These are phyloP conservation scores for Raffaelea albimanens DNA, from an alignment of 2,329 filamentous ascomycete genomes.

Conservation along the genomic window DNA sequence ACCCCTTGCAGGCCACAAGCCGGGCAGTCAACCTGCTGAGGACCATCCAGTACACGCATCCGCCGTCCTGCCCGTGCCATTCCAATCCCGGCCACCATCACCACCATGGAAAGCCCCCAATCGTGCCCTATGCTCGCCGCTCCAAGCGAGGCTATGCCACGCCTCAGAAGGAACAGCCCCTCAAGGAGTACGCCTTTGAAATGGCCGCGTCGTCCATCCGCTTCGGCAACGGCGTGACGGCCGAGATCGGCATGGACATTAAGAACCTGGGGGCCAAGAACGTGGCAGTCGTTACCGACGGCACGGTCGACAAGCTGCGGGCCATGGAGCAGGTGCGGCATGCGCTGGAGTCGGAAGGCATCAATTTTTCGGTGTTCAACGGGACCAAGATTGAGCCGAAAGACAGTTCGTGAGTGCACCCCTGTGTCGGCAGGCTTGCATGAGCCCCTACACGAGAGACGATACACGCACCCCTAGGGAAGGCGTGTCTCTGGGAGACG, in stretches of 20 bases:
- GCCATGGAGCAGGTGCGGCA: conserved; percentile 87
- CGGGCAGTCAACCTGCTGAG: conserved; percentile 66
- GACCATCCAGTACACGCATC: conserved; percentile 85
- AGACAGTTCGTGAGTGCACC: conserved; percentile 84
- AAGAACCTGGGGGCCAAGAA: conserved; percentile 80
- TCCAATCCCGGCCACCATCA: conserved; percentile 77
- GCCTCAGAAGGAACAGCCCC: conserved; percentile 54
- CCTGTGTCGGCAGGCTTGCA: no score
- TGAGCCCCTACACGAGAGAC: no score
- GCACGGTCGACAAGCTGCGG: conserved; percentile 68
- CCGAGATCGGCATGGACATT: conserved; percentile 97
- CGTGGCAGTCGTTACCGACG: conserved; percentile 87
- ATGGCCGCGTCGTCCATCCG: conserved; percentile 94
- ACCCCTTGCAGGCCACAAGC: conserved; percentile 38
- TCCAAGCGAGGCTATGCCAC: conserved; percentile 55
- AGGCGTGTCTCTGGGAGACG: no score
- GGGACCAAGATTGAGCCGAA: conserved; percentile 83
- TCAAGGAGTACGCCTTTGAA: conserved; percentile 97
- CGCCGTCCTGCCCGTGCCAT: conserved; percentile 84
- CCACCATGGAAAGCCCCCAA: conserved; percentile 43
- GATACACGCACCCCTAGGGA: no score
- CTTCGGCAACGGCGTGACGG: conserved; percentile 86
- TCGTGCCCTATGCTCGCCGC: conserved; percentile 32
- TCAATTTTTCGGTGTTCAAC: conserved; percentile 74
- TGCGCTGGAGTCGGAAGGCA: conserved; percentile 65